Percentiles rank a stretch among this genome's conserved stretches.
These are phyloP conservation scores for Lepiota venenata DNA, from an alignment of 768 basidiomycete genomes.

Conservation along the genomic window DNA sequence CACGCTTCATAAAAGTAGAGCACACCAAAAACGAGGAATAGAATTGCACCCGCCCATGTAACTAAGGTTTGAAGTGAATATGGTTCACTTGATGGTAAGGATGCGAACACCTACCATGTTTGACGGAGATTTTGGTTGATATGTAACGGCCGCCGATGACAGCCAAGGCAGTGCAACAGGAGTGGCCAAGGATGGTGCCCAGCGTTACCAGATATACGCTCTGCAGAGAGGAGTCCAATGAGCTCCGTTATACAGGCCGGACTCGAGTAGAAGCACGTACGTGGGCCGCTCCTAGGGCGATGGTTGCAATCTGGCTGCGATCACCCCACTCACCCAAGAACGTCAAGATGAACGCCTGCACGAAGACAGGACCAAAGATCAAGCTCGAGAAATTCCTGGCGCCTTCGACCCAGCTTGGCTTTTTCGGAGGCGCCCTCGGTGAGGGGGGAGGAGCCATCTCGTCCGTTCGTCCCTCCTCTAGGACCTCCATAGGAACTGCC, in stretches of 20 bases:
- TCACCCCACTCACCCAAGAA: slow-evolving; percentile 99
- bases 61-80: slow-evolving; percentile 39
- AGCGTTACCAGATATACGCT: slow-evolving; percentile 89
- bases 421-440: slow-evolving; percentile 17
- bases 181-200: slow-evolving; percentile 89
- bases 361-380: slow-evolving; percentile 88
- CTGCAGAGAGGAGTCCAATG: slow-evolving; percentile 33
- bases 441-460: slow-evolving; percentile 13
- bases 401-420: slow-evolving; percentile 45
- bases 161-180: slow-evolving; percentile 82
- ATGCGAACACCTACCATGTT: slow-evolving; percentile 64
- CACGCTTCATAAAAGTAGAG: slow-evolving; percentile 73
- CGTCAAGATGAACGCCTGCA: slow-evolving; percentile 91
- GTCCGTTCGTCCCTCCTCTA: slow-evolving; percentile 65
- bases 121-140: slow-evolving; percentile 93
- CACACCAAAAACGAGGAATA: slow-evolving; percentile 83
- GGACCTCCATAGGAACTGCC: slow-evolving; percentile 62
- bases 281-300: slow-evolving; percentile 93
- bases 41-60: slow-evolving; percentile 73
- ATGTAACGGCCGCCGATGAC: slow-evolving; percentile 93
- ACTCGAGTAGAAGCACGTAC: slow-evolving; percentile 37
- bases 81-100: slow-evolving; percentile 2
- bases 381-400: slow-evolving; percentile 80
- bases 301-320: slow-evolving; percentile 94
- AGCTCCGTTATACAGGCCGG: slow-evolving; percentile 1